Base-by-base conservation (phyloP, 257 asterid species). In the Petunia secreta region DNA sequence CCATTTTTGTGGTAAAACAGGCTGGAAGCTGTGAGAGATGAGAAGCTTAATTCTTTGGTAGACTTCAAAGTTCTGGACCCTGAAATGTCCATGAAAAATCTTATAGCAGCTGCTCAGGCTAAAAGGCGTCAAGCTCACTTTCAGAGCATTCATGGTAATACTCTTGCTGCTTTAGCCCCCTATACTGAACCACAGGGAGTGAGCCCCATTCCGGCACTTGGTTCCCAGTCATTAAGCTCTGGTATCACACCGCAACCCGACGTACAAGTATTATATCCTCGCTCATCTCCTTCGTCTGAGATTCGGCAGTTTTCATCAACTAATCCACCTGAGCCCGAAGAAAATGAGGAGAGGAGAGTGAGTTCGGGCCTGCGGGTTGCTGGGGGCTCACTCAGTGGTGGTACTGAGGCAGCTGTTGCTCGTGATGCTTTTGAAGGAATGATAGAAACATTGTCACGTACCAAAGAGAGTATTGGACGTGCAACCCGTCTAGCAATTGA, bases 341-440 rank as follows among this genome's bases (percentile, higher is more conserved):
- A 89, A 76, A 64, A 77, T 58, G 94, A 87, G 80, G 98, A 92
- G 83, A 87, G 90, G 88, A 90, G 92, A 85, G 85, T 69, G 63
- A 89, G 92, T 81, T 92, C 97, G 40, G 96, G 92, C 46, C 89
- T 83, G 84, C 87, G 80, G 79, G 86, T 91, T 62, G 85, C 91
- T 85, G 97, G 90, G 80, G 91, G 92, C 80, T 90, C 97, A 36
- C 88, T 95, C 80, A 95, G 97, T 81, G 97, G 97, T 77, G 96
- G 88, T 79, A 91, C 97, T 79, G 99, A 95, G 87, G 98, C 99
- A 75, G 94, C 97, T 89, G 98, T 95, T 87, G 93, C 98, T 86
- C 98, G 98, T 87, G 99, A 95, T 88, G 93, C 99, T 78, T 95
- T 95, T 87, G 97, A 95, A 86, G 99, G 99, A 78, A 95, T 95